Evolutionary conservation across 805 yeast genomes (phyloP).

Genomic region (Metschnikowia henanensis): DNA sequence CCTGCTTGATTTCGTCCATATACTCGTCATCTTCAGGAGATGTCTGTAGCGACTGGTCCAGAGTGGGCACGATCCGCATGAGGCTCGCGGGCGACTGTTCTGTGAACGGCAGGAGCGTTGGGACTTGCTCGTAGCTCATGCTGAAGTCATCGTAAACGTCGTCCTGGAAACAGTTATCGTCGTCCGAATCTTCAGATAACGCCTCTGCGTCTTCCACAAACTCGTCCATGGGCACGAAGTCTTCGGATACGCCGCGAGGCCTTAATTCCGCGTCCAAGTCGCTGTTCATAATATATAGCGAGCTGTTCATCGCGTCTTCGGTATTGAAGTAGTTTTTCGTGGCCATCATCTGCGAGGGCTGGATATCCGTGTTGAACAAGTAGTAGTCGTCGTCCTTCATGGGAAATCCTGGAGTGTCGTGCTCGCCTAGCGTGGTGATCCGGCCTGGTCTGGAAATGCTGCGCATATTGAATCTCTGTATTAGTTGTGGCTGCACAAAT

Average conservation of each 20-base stretch:
- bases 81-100: slow-evolving; percentile 1
- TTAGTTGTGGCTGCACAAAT: slow-evolving; percentile 15
- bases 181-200: slow-evolving; percentile 39
- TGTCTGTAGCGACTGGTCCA: not conserved
- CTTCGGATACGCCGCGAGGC: slow-evolving; percentile 29
- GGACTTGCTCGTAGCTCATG: slow-evolving; percentile 8
- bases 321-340: slow-evolving; percentile 23
- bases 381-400: slow-evolving; percentile 37
- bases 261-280: slow-evolving; percentile 16
- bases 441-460: slow-evolving; percentile 27
- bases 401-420: slow-evolving; percentile 12
- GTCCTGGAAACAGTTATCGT: slow-evolving; percentile 39
- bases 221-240: slow-evolving; percentile 31
- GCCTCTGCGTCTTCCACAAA: slow-evolving; percentile 46
- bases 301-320: slow-evolving; percentile 27
- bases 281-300: slow-evolving; percentile 26
- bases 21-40: slow-evolving; percentile 5
- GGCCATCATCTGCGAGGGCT: slow-evolving; percentile 39
- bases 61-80: slow-evolving; percentile 9
- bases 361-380: slow-evolving; percentile 41
- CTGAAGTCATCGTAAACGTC: slow-evolving; percentile 23
- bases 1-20: slow-evolving; percentile 6
- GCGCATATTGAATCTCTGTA: slow-evolving; percentile 6
- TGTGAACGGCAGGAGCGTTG: slow-evolving; percentile 6
- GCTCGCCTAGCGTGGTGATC: slow-evolving; percentile 33